A percentile compares a stretch with the other conserved stretches of the same genome.
Evolutionary conservation across 2,329 filamentous ascomycete genomes (phyloP).

Genomic region (Paraphoma sp.): DNA sequence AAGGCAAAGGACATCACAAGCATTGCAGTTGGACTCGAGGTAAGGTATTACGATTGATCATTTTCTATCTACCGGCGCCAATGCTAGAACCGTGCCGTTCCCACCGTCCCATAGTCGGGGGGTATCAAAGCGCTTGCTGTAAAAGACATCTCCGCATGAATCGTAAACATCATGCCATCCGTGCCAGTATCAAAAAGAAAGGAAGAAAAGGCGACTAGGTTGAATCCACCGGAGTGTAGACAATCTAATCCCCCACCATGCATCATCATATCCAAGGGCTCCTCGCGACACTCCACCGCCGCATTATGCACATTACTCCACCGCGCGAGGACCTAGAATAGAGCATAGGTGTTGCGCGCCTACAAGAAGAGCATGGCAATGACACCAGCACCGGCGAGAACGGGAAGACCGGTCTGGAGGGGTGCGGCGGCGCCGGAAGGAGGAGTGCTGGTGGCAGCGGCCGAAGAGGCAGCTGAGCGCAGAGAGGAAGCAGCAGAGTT

Average conservation of each 20-base stretch:
- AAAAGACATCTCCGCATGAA: slow-evolving; percentile 27
- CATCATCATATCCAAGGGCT: slow-evolving; percentile 32
- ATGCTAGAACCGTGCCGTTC: slow-evolving; percentile 15
- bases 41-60: slow-evolving; percentile 24
- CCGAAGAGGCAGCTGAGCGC: slow-evolving; percentile 18
- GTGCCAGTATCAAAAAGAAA: slow-evolving; percentile 13
- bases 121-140: slow-evolving; percentile 42
- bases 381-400: slow-evolving; percentile 46
- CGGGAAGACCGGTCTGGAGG: slow-evolving; percentile 44
- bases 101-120: slow-evolving; percentile 28
- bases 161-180: slow-evolving; percentile 34
- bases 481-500: slow-evolving; percentile 14
- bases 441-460: slow-evolving; percentile 5
- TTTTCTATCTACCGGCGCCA: slow-evolving; percentile 32
- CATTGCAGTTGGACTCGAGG: slow-evolving; percentile 1
- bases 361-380: slow-evolving; percentile 48
- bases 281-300: slow-evolving; percentile 14
- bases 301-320: slow-evolving; percentile 45
- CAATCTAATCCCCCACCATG: slow-evolving; percentile 14
- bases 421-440: slow-evolving; percentile 29
- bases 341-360: slow-evolving; percentile 16
- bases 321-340: slow-evolving; percentile 27
- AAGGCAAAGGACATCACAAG: neutral
- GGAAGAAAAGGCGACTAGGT: slow-evolving; percentile 14
- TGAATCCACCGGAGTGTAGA: slow-evolving; percentile 11